Evolutionary conservation across 768 basidiomycete genomes (phyloP), one percentile per base, ranked within the genome.

Genomic region (Mycena alexandri): DNA sequence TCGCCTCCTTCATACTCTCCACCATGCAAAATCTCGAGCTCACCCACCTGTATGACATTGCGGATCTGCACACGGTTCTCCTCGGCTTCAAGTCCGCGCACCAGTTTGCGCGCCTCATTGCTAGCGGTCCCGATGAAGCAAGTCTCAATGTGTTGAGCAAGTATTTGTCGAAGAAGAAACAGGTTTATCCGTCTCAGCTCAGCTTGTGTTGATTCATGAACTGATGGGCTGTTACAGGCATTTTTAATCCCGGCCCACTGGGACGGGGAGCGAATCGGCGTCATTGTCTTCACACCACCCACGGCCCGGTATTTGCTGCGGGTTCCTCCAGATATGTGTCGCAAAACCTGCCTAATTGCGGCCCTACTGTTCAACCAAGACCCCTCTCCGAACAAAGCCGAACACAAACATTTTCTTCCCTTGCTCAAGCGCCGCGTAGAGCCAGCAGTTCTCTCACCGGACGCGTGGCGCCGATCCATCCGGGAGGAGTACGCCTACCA

Each of bases 31-130:
- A 11, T 17, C 56, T 68, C 42, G 8, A 63, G 5, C 25, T 68
- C 9, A 0, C 22, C 1, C 24, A 9, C 1, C 44, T 46, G 2
- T 59, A 58, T 34, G 61, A 59, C 4, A 22, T 42, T 2, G 19
- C 46, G 12, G 67, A 68, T 11, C 19, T 68, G 0, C 0, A 41
- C 1, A 21, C 53, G n/a, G 42, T 58, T 13, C 42, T 68, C 2
- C 42, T 25, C 8, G 19, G 0, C 12, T 68, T 29, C 56, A 33
- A 52, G n/a, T 36, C 56, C 11, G 9, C 44, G 16, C 67, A 63
- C 8, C 67, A 68, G 56, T 63, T 59, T 7, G 67, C 67, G 34
- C 67, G 50, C 2, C 61, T 68, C 24, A 17, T 13, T 7, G 55
- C 56, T 16, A 14, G 52, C 1, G 61, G 54, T 3, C 5, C 29